Evolutionary conservation across 2,329 filamentous ascomycete genomes (phyloP), one percentile per base, ranked within the genome.

Genomic region (Fonsecaea monophora): DNA sequence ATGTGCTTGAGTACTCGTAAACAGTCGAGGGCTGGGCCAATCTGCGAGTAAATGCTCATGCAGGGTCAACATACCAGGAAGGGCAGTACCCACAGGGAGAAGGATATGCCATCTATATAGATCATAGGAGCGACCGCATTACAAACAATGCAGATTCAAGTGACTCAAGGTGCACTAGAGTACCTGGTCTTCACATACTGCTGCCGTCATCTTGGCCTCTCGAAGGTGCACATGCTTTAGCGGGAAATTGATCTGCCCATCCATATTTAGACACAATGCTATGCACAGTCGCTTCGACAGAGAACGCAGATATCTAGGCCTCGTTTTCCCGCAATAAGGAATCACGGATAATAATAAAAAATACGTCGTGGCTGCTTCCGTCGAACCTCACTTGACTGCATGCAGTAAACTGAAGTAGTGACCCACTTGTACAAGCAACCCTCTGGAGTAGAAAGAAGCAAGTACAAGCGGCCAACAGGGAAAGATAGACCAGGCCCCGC

Each of bases 1-100:
- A 9, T 54, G 38, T 48, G 30, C 21, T 45, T 15, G 30, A 12
- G 21, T 15, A 18, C 25, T 13, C 13, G 10, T 48, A 9, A 10
- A 50, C 38, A 4, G 57, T 50, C 57, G 15, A 21, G 30, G 25
- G 40, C 8, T 34, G 7, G 12, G 25, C 56, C 40, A 48, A 35
- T 25, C 13, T 13, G 25, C 21, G 40, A 34, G 38, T 8, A 34
- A 15, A 34, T n/a, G 38, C 18, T 63, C 30, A 58, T 56, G 38
- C 30, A 53, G 37, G 60, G 50, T 38, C 53, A 30, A 40, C 34
- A 48, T 9, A 60, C 57, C 38, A 60, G 18, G 40, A 35, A 48
- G 6, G 40, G 21, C 18, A 34, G 38, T 48, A 38, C 42, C 38
- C 25, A 50, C 18, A 34, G 2, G 25, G 32, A n/a, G 10, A 32